Conservation (phyloP, 441 rosid genomes). For the Erodium trifolium region DNA sequence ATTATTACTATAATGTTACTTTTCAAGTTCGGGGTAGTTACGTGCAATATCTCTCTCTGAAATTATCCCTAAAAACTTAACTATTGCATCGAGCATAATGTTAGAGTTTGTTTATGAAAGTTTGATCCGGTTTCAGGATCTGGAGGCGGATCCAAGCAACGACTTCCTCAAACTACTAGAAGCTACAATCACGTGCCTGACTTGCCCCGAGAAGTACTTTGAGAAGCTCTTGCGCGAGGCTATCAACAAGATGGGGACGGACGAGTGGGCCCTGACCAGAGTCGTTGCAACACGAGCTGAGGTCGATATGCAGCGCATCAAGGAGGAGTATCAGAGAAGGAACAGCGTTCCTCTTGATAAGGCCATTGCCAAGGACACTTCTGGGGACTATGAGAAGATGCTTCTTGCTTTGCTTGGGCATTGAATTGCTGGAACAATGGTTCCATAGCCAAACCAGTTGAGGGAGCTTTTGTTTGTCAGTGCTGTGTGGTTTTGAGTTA, state of each 20-base stretch:
- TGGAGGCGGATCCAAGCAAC: conserved; percentile 57
- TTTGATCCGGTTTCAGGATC: conserved; percentile 33
- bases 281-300: conserved; percentile 74
- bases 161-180: conserved; percentile 56
- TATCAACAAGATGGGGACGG: conserved; percentile 60
- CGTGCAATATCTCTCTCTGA: too few relatives aligned
- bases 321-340: conserved; percentile 60
- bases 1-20: too few relatives aligned
- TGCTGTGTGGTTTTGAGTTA: too few relatives aligned
- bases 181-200: conserved; percentile 63
- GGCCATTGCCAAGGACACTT: conserved; percentile 61
- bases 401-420: conserved; percentile 63
- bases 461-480: too few relatives aligned
- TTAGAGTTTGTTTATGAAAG: too few relatives aligned
- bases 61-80: too few relatives aligned
- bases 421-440: conserved; percentile 26
- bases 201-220: conserved; percentile 56
- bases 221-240: conserved; percentile 59
- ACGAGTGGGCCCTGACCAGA: conserved; percentile 74
- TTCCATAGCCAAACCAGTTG: conserved; percentile 9
- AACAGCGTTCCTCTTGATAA: conserved; percentile 54
- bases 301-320: conserved; percentile 60
- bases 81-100: too few relatives aligned
- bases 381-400: conserved; percentile 70
- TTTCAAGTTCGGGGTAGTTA: too few relatives aligned